phyloP scores from a whole-genome alignment of 495 filamentous ascomycete genomes.

The Aspergillus mulundensis region DNA sequence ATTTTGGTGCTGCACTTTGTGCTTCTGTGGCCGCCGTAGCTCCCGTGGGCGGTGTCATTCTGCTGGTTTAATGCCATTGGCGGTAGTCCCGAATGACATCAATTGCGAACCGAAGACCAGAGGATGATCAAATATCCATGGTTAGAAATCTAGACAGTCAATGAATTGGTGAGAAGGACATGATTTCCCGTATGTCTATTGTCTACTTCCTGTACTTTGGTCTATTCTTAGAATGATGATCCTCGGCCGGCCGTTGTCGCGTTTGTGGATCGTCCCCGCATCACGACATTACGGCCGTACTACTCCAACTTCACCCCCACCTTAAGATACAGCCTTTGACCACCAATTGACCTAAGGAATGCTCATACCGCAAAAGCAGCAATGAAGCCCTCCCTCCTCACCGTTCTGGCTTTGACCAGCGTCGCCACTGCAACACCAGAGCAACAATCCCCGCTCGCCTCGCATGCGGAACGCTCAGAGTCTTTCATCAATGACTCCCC shows the following conservation, averaged over 20 bases:
- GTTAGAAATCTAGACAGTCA: too few relatives aligned
- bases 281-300: neutral
- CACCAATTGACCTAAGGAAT: neutral
- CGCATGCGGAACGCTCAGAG: conserved; percentile 11
- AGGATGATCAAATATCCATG: too few relatives aligned
- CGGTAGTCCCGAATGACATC: neutral
- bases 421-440: conserved; percentile 17
- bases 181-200: neutral
- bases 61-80: conserved; percentile 3
- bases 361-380: neutral
- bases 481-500: conserved; percentile 35
- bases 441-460: conserved; percentile 4
- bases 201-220: neutral
- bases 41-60: neutral
- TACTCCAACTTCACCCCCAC: neutral
- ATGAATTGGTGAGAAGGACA: too few relatives aligned
- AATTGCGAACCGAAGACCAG: neutral
- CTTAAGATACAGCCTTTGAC: neutral
- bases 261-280: conserved; percentile 2
- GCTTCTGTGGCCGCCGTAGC: neutral
- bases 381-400: conserved; percentile 20
- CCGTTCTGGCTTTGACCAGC: conserved; percentile 20
- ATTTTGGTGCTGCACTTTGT: neutral
- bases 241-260: neutral
- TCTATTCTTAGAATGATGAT: neutral